These are phyloP conservation scores for Podila clonocystis DNA, from an alignment of 192 early-diverging fungal species.

Conservation along the genomic window DNA sequence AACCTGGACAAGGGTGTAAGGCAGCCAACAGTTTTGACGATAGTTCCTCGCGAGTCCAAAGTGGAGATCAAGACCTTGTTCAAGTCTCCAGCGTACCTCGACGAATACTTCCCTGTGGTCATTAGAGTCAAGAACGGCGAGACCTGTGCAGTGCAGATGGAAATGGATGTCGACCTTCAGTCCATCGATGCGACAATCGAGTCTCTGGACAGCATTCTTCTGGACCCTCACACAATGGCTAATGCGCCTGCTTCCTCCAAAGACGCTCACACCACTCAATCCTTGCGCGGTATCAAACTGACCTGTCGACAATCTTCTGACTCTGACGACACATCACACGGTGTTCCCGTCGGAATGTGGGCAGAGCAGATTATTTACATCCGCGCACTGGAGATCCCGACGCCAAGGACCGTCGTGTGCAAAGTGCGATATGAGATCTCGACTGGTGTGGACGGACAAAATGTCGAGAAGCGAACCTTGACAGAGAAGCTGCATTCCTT, in stretches of 20 bases:
- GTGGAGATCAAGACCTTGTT: slow-evolving; percentile 63
- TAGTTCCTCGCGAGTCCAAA: slow-evolving; percentile 71
- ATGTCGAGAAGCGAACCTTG: slow-evolving; percentile 34
- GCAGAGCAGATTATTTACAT: slow-evolving; percentile 35
- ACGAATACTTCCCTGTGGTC: slow-evolving; percentile 70
- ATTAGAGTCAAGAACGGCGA: slow-evolving; percentile 76
- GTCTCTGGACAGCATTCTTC: slow-evolving; percentile 41
- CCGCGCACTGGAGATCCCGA: slow-evolving; percentile 19
- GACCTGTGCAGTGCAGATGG: slow-evolving; percentile 62
- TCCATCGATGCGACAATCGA: slow-evolving; percentile 52
- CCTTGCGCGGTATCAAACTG: slow-evolving; percentile 24
- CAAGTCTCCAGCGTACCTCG: slow-evolving; percentile 70
- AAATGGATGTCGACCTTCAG: slow-evolving; percentile 69
- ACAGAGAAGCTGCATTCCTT: slow-evolving; percentile 67
- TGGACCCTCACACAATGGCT: slow-evolving; percentile 30
- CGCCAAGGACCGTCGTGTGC: slow-evolving; percentile 31
- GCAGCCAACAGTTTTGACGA: slow-evolving; percentile 50
- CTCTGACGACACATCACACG: slow-evolving; percentile 3
- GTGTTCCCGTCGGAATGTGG: slow-evolving; percentile 21
- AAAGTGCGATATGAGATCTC: slow-evolving; percentile 54
- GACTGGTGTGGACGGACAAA: slow-evolving; percentile 21
- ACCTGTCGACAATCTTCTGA: slow-evolving; percentile 14
- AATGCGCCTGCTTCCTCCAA: slow-evolving; percentile 13
- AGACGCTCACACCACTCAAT: background rate
- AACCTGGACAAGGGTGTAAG: slow-evolving; percentile 67